phyloP scores from a whole-genome alignment of 2,329 filamentous ascomycete genomes.

The Colletotrichum sp. region DNA sequence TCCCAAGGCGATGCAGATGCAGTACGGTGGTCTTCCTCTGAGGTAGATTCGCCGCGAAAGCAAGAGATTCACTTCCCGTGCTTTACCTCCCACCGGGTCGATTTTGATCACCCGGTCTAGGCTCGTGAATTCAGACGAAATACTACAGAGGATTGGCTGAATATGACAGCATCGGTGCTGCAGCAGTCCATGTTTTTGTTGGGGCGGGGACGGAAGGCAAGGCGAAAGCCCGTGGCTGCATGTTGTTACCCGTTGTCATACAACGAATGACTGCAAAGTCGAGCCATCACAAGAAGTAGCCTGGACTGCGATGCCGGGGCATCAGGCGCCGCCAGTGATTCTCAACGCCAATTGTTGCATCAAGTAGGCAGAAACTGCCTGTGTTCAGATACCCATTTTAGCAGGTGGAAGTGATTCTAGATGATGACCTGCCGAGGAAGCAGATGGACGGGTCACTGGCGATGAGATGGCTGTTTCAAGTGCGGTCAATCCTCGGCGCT shows the following conservation, averaged over 20 bases:
- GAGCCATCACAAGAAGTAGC: background rate
- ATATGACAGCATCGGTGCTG: background rate
- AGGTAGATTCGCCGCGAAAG: background rate
- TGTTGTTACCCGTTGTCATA: background rate
- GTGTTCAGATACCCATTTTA: background rate
- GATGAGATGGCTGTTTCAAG: conserved; percentile 15
- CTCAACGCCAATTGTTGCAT: background rate
- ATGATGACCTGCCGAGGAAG: background rate
- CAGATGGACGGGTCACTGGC: background rate
- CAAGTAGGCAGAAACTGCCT: background rate
- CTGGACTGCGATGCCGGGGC: background rate
- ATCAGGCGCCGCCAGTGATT: background rate
- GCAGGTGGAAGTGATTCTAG: background rate
- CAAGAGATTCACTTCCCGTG: background rate
- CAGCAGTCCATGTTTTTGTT: background rate
- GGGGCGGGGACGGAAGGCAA: background rate
- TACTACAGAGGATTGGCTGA: background rate
- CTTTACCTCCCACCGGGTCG: background rate
- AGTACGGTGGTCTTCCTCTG: background rate
- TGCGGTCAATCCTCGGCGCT: background rate
- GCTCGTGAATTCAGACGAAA: background rate
- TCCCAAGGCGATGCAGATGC: background rate
- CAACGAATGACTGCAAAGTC: background rate
- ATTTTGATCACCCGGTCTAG: background rate
- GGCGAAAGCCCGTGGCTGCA: background rate